phyloP scores from a whole-genome alignment of 768 basidiomycete species.

The Kwoniella dendrophila region DNA sequence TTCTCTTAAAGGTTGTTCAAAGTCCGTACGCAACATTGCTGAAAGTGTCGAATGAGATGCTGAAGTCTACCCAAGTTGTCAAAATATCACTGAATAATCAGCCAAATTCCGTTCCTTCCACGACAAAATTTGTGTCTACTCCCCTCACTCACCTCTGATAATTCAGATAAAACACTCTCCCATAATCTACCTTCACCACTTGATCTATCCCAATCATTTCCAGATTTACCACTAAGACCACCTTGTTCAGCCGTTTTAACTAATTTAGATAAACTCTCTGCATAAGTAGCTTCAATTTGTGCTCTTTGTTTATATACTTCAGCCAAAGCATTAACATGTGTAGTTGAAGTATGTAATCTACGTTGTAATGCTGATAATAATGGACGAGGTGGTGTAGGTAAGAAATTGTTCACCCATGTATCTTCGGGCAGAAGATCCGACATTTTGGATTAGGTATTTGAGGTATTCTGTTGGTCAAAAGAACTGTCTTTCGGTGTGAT shows the following conservation, averaged over 20 bases:
- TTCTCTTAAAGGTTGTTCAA: conserved; percentile 51
- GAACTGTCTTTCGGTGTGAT: background rate
- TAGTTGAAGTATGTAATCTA: conserved; percentile 40
- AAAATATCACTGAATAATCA: too few species aligned
- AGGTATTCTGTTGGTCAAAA: background rate
- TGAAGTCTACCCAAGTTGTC: conserved; percentile 32
- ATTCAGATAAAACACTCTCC: conserved; percentile 48
- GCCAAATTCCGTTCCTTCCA: too few species aligned
- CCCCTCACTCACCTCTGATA: conserved; percentile 51
- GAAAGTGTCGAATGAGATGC: conserved; percentile 44
- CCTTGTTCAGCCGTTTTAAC: conserved; percentile 45
- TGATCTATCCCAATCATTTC: conserved; percentile 40
- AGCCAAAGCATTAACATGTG: conserved; percentile 49
- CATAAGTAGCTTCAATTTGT: conserved; percentile 51
- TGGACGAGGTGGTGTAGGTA: conserved; percentile 40
- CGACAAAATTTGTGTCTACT: too few species aligned
- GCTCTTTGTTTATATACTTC: conserved; percentile 55
- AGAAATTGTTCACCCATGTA: conserved; percentile 46
- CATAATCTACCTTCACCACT: conserved; percentile 45
- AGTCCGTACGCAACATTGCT: conserved; percentile 47
- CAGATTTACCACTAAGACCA: conserved; percentile 33
- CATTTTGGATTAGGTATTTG: conserved; percentile 21
- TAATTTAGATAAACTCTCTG: conserved; percentile 51
- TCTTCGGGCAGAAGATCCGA: conserved; percentile 48
- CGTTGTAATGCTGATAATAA: conserved; percentile 41